Percentiles rank a stretch among this genome's conserved stretches.
Conservation (phyloP, 2,329 filamentous ascomycete genomes). For the Trichoderma atroviride region DNA sequence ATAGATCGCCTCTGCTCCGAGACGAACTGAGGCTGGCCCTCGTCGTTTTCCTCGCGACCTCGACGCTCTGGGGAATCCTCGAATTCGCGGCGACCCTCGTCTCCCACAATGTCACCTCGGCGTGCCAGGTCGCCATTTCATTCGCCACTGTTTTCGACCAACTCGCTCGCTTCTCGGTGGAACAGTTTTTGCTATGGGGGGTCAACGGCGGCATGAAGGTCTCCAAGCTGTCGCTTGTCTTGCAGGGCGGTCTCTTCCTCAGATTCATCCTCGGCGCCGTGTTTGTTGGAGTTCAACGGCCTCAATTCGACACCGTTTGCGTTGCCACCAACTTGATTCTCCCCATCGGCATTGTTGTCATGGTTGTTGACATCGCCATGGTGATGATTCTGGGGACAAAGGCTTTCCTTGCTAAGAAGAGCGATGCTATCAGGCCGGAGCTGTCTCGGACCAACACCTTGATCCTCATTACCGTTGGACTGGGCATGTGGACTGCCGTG, state of each 20-base stretch:
- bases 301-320: slow-evolving; percentile 56
- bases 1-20: slow-evolving; percentile 54
- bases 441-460: slow-evolving; percentile 45
- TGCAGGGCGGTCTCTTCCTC: slow-evolving; percentile 51
- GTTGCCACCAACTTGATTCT: slow-evolving; percentile 50
- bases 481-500: slow-evolving; percentile 59
- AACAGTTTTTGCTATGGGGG: slow-evolving; percentile 59
- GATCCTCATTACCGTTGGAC: slow-evolving; percentile 46
- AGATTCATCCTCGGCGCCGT: slow-evolving; percentile 57
- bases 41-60: slow-evolving; percentile 55
- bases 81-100: slow-evolving; percentile 56
- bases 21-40: slow-evolving; percentile 67
- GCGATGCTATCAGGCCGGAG: slow-evolving; percentile 34
- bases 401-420: slow-evolving; percentile 45
- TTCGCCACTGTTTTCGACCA: slow-evolving; percentile 61
- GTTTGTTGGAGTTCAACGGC: slow-evolving; percentile 57
- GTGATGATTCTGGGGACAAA: slow-evolving; percentile 46
- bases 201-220: slow-evolving; percentile 46
- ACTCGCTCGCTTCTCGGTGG: slow-evolving; percentile 54
- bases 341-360: slow-evolving; percentile 49
- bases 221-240: slow-evolving; percentile 43
- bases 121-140: slow-evolving; percentile 56
- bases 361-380: slow-evolving; percentile 51
- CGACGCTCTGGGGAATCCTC: slow-evolving; percentile 57
- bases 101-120: slow-evolving; percentile 44